A percentile compares a stretch with the other conserved stretches of the same genome.
phyloP scores from a whole-genome alignment of 2,329 filamentous ascomycete species.

The Aspergillus udagawae region DNA sequence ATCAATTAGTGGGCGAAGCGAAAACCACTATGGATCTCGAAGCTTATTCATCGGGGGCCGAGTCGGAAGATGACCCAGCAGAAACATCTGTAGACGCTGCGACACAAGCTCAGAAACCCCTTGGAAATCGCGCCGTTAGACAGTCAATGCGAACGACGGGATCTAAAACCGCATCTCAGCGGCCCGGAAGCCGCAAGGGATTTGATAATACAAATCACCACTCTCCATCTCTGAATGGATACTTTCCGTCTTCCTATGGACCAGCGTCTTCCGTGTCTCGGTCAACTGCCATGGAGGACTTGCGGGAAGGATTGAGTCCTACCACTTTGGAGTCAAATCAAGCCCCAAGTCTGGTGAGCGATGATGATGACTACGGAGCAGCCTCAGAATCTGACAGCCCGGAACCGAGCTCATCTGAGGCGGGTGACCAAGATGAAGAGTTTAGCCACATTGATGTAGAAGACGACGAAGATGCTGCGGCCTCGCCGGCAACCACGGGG shows the following conservation, averaged over 20 bases:
- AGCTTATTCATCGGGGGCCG: conserved; percentile 37
- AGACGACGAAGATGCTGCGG: conserved; percentile 40
- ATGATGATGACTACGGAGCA: conserved; percentile 72
- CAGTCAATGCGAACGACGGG: conserved; percentile 57
- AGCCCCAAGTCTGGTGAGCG: conserved; percentile 73
- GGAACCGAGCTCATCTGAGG: conserved; percentile 41
- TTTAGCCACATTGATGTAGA: conserved; percentile 44
- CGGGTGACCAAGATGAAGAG: conserved; percentile 52
- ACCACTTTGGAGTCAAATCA: conserved; percentile 69
- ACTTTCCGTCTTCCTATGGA: conserved; percentile 27
- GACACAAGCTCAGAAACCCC: conserved; percentile 15
- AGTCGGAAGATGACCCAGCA: conserved; percentile 32
- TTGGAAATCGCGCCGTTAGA: conserved; percentile 28
- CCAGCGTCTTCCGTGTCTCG: conserved; percentile 41
- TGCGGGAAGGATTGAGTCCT: conserved; percentile 59
- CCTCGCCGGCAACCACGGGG: conserved; percentile 30
- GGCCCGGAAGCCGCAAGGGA: conserved; percentile 58
- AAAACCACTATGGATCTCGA: conserved; percentile 39
- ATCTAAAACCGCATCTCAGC: conserved; percentile 47
- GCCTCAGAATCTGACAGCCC: conserved; percentile 63
- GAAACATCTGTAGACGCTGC: conserved; percentile 17
- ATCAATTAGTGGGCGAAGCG: conserved; percentile 56
- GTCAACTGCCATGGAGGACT: conserved; percentile 20
- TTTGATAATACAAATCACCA: conserved; percentile 36
- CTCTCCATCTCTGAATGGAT: conserved; percentile 39